phyloP scores from a whole-genome alignment of 768 basidiomycete species.

The Pleurotus sapidus region DNA sequence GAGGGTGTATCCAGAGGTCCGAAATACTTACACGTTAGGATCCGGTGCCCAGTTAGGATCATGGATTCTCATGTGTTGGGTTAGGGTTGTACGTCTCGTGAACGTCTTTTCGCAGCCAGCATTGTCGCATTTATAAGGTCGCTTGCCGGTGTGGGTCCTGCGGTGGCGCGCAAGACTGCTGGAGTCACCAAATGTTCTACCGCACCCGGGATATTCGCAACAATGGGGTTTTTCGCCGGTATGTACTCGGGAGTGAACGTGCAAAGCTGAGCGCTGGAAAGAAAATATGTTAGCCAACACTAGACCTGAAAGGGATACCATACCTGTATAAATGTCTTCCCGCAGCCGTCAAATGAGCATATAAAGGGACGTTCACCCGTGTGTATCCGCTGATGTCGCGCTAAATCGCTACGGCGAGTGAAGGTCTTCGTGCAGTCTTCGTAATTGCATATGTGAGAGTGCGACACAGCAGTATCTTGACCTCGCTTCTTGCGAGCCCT shows the following conservation, averaged over 20 bases:
- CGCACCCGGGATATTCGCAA: slow-evolving; percentile 87
- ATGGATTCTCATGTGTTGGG: slow-evolving; percentile 85
- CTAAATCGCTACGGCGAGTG: slow-evolving; percentile 78
- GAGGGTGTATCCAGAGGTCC: slow-evolving; percentile 1
- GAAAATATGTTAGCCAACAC: slow-evolving; percentile 12
- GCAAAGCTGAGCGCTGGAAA: slow-evolving; percentile 78
- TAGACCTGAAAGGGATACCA: slow-evolving; percentile 9
- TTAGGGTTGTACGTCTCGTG: slow-evolving; percentile 81
- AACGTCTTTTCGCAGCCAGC: slow-evolving; percentile 85
- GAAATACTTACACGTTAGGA: slow-evolving; percentile 64
- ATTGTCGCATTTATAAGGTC: slow-evolving; percentile 85
- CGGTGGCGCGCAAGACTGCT: slow-evolving; percentile 90
- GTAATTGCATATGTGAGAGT: slow-evolving; percentile 64
- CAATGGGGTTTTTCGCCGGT: slow-evolving; percentile 92
- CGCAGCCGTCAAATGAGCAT: slow-evolving; percentile 69
- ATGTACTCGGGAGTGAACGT: slow-evolving; percentile 86
- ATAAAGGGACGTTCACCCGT: slow-evolving; percentile 87
- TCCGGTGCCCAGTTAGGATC: slow-evolving; percentile 85
- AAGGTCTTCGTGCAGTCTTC: slow-evolving; percentile 79
- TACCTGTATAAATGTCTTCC: slow-evolving; percentile 93
- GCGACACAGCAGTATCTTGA: slow-evolving; percentile 16
- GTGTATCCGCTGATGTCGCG: slow-evolving; percentile 86
- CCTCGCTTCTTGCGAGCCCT: slow-evolving; percentile 15
- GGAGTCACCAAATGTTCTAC: slow-evolving; percentile 87
- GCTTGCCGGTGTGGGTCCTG: slow-evolving; percentile 83